Evolutionary conservation across 2,329 filamentous ascomycete genomes (phyloP), one percentile per base, ranked within the genome.

Genomic region (Leptographium procerum): DNA sequence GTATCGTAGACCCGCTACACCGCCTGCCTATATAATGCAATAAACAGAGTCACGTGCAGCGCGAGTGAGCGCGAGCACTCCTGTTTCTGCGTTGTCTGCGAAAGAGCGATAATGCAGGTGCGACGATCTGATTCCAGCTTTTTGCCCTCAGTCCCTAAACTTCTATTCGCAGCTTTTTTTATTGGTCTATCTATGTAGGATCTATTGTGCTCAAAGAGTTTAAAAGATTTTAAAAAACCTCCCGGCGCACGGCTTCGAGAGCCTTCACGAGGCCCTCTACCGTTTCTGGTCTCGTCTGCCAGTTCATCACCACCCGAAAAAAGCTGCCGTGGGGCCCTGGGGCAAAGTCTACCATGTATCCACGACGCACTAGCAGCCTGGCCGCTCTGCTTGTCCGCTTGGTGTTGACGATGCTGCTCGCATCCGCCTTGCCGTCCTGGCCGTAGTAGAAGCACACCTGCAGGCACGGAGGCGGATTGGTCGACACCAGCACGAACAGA

Each of bases 361-460:
- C 81, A 52, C 79, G 69, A 3, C 65, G 61, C 14, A 82, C 73
- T 61, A 84, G 69, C 63, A 66, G 71, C 55, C 69, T 67, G 1
- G 77, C 79, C 66, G 83, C 79, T 10, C 64, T 68, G 63, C 74
- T 71, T 34, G 81, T 83, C 47, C 73, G 69, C 47, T 68, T 66
- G 34, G 79, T 81, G 65, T 83, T 84, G 56, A 69, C 71, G 43
- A 70, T 70, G 7, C 68, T 63, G 19, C 75, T 70, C 0, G 69
- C 69, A 0, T 70, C 65, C 50, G 87, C 62, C 59, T 70, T 65
- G 6, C 26, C 53, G 28, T 57, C 55, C 2, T 26, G 11, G 0
- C 86, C 83, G 66, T 88, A 91, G 70, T 96, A 96, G 71, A 97
- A 97, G 75, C 92, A 96, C 26, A 97, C 88, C 73, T 97, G 94